Percentiles rank a stretch among this genome's conserved stretches.
phyloP scores from a whole-genome alignment of 2,329 filamentous ascomycete genomes.

The Fusarium heterosporum region DNA sequence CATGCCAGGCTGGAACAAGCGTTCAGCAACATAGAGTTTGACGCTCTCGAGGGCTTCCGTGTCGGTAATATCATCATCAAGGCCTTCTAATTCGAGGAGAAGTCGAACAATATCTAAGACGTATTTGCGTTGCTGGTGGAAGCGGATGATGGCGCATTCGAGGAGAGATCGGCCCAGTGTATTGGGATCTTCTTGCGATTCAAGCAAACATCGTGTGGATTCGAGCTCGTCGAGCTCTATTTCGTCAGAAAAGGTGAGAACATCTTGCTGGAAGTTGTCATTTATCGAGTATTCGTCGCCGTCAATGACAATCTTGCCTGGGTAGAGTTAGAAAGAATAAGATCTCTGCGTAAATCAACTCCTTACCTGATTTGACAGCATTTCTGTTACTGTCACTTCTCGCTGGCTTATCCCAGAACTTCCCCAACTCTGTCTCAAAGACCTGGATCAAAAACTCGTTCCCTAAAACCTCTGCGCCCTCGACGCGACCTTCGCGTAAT shows the following conservation, averaged over 20 bases:
- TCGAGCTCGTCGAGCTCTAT: slow-evolving; percentile 91
- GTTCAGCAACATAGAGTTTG: slow-evolving; percentile 52
- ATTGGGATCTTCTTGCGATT: slow-evolving; percentile 75
- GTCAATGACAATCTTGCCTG: slow-evolving; percentile 80
- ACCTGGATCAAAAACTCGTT: slow-evolving; percentile 76
- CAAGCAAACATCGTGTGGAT: slow-evolving; percentile 80
- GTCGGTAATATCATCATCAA: slow-evolving; percentile 65
- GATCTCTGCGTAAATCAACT: slow-evolving; percentile 10
- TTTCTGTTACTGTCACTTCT: slow-evolving; percentile 82
- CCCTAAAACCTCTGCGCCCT: slow-evolving; percentile 73
- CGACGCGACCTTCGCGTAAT: slow-evolving; percentile 74
- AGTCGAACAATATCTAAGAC: slow-evolving; percentile 86
- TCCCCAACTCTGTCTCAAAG: slow-evolving; percentile 78
- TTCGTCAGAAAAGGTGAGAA: slow-evolving; percentile 85
- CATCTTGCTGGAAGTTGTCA: slow-evolving; percentile 85
- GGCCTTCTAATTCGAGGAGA: slow-evolving; percentile 73
- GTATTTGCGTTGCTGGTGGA: slow-evolving; percentile 86
- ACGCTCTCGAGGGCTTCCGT: slow-evolving; percentile 49
- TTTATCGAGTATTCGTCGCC: slow-evolving; percentile 84
- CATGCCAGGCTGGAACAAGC: slow-evolving; percentile 50
- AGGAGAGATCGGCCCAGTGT: slow-evolving; percentile 78
- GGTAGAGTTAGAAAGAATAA: slow-evolving; percentile 33
- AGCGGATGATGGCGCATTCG: slow-evolving; percentile 84
- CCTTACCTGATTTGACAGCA: slow-evolving; percentile 73
- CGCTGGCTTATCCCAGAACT: slow-evolving; percentile 77